These are phyloP conservation scores for Taphrina betulina DNA, from an alignment of 1,139 yeast species.

Conservation along the genomic window DNA sequence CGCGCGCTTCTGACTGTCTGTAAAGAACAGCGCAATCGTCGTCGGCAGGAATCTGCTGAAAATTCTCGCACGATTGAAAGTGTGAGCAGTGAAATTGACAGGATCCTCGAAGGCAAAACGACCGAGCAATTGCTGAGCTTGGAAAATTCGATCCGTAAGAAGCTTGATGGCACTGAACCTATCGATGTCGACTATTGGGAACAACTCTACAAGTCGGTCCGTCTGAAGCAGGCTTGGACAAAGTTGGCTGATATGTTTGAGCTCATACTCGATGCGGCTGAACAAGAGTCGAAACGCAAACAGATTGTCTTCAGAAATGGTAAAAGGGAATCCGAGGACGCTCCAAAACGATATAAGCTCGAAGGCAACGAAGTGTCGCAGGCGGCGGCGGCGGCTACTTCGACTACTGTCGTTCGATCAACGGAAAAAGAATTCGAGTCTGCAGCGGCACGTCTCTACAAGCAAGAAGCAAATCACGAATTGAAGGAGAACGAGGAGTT, in stretches of 20 bases:
- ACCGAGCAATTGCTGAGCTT: slow-evolving; percentile 41
- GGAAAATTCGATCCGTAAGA: slow-evolving; percentile 39
- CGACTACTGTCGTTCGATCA: not conserved
- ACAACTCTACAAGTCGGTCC: slow-evolving; percentile 41
- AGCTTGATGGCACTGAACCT: slow-evolving; percentile 39
- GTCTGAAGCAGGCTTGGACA: slow-evolving; percentile 40
- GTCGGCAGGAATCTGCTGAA: slow-evolving; percentile 13
- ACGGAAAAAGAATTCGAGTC: slow-evolving; percentile 23
- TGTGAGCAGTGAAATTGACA: slow-evolving; percentile 43
- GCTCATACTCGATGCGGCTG: slow-evolving; percentile 37
- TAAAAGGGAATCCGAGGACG: slow-evolving; percentile 14
- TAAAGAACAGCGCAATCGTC: slow-evolving; percentile 29
- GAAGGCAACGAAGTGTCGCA: not conserved
- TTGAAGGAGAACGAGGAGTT: slow-evolving; percentile 39
- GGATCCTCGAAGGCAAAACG: slow-evolving; percentile 41
- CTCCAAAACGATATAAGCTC: slow-evolving; percentile 13
- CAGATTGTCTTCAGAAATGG: slow-evolving; percentile 22
- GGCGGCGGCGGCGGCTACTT: not conserved
- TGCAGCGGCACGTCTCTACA: slow-evolving; percentile 32
- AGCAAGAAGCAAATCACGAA: slow-evolving; percentile 36
- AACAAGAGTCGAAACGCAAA: slow-evolving; percentile 28
- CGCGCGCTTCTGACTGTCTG: slow-evolving; percentile 34
- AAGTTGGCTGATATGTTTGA: slow-evolving; percentile 38
- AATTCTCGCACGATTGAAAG: slow-evolving; percentile 38
- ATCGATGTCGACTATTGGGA: slow-evolving; percentile 45